Evolutionary conservation across 2,329 filamentous ascomycete genomes (phyloP).

Genomic region (Botrytis tulipae): DNA sequence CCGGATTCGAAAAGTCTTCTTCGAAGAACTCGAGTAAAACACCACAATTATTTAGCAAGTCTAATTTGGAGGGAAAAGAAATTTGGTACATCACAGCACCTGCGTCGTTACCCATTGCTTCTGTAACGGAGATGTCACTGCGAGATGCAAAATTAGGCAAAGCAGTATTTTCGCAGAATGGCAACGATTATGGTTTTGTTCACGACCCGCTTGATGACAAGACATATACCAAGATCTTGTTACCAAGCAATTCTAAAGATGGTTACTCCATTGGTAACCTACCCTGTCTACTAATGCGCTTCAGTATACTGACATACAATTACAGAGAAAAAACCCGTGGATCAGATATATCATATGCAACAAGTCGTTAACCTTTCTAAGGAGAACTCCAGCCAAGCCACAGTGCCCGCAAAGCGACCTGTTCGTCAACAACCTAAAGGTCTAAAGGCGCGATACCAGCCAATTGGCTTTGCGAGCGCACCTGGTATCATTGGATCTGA

Average conservation of each 20-base stretch:
- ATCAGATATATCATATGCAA: constrained; percentile 63
- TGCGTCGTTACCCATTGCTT: constrained; percentile 64
- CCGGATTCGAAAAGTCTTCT: constrained; percentile 32
- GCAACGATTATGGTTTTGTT: constrained; percentile 60
- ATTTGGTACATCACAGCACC: constrained; percentile 80
- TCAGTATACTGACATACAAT: constrained; percentile 10
- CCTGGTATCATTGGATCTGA: constrained; percentile 42
- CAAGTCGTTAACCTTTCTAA: constrained; percentile 54
- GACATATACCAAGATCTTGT: constrained; percentile 56
- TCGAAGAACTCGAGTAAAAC: constrained; percentile 24
- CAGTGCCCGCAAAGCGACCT: constrained; percentile 49
- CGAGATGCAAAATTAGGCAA: constrained; percentile 53
- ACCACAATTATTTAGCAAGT: constrained; percentile 55
- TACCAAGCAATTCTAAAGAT: constrained; percentile 55
- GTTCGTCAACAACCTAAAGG: constrained; percentile 65
- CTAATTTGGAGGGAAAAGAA: constrained; percentile 66
- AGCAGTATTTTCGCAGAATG: constrained; percentile 60
- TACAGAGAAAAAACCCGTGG: constrained; percentile 42
- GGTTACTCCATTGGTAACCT: constrained; percentile 53
- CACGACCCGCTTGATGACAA: constrained; percentile 52
- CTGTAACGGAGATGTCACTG: constrained; percentile 63
- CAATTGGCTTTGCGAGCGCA: constrained; percentile 57
- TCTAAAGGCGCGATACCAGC: constrained; percentile 64
- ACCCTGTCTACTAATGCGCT: not conserved
- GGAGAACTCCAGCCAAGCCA: constrained; percentile 36